These are phyloP conservation scores for Pisolithus marmoratus DNA, from an alignment of 768 basidiomycete genomes.

Conservation along the genomic window DNA sequence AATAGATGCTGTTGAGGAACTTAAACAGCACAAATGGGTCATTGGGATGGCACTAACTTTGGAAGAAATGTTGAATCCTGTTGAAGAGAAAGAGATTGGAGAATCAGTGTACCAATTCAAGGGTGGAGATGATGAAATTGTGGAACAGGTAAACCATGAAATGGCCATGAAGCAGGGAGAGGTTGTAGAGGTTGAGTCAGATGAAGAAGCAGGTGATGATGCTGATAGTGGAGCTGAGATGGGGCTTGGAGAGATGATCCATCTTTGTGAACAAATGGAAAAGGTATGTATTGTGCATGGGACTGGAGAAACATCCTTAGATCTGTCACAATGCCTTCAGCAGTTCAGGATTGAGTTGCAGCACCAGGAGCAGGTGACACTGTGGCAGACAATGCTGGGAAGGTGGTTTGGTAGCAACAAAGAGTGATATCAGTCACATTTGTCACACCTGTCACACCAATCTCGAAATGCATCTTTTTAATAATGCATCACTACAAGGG, in stretches of 20 bases:
- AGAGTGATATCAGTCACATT: background rate
- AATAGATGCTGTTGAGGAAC: too few relatives aligned
- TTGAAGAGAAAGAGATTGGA: too few relatives aligned
- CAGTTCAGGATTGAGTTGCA: background rate
- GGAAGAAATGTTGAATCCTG: too few relatives aligned
- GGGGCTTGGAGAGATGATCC: background rate
- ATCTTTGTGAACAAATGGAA: background rate
- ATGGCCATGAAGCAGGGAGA: too few relatives aligned
- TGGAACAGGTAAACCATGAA: too few relatives aligned
- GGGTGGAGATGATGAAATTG: too few relatives aligned
- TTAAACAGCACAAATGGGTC: too few relatives aligned
- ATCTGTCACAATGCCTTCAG: background rate
- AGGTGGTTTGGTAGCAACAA: background rate
- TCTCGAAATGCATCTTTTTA: background rate
- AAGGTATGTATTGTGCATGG: background rate
- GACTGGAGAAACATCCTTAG: background rate
- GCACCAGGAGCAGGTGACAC: background rate
- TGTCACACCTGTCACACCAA: background rate
- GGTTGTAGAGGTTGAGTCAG: too few relatives aligned
- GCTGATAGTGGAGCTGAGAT: background rate
- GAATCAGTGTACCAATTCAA: too few relatives aligned
- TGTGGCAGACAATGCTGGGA: background rate
- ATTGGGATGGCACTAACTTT: too few relatives aligned
- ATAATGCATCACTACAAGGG: slow-evolving; percentile 1
- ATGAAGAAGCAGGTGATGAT: background rate